These are phyloP conservation scores for Rhododendron molle DNA, from an alignment of 148 eudicot species.

Conservation along the genomic window DNA sequence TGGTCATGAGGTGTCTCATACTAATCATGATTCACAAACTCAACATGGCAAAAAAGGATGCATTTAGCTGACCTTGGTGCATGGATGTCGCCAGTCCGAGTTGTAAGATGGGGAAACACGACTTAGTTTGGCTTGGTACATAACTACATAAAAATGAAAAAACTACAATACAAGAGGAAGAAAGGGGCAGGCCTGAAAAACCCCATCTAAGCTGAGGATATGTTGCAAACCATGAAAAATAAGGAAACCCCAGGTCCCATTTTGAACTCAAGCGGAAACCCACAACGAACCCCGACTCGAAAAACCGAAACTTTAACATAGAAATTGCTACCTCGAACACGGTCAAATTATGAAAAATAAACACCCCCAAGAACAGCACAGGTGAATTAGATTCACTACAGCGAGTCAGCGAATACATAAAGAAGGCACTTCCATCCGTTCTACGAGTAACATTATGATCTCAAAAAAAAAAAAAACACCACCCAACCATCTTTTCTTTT, in stretches of 20 bases:
- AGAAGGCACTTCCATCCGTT: background rate
- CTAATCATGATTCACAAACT: background rate
- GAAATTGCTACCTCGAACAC: background rate
- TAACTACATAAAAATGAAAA: background rate
- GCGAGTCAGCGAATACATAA: background rate
- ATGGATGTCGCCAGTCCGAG: background rate
- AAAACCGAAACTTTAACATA: conserved; percentile 1
- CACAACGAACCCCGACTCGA: conserved; percentile 1
- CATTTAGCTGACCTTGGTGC: background rate
- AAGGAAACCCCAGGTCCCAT: conserved; percentile 1
- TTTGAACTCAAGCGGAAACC: background rate
- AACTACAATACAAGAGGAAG: background rate
- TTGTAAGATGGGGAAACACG: background rate
- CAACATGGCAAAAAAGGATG: background rate
- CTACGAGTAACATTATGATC: conserved; percentile 12
- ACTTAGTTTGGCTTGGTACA: background rate
- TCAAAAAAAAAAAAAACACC: background rate
- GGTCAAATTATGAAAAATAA: background rate
- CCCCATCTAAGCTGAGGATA: background rate
- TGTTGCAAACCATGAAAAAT: background rate
- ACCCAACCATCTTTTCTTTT: background rate
- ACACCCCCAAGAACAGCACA: background rate
- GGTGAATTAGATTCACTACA: background rate
- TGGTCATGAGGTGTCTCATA: background rate
- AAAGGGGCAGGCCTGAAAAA: background rate